Evolutionary conservation across 2,329 filamentous ascomycete species (phyloP).

Genomic region (Fusarium continuum): DNA sequence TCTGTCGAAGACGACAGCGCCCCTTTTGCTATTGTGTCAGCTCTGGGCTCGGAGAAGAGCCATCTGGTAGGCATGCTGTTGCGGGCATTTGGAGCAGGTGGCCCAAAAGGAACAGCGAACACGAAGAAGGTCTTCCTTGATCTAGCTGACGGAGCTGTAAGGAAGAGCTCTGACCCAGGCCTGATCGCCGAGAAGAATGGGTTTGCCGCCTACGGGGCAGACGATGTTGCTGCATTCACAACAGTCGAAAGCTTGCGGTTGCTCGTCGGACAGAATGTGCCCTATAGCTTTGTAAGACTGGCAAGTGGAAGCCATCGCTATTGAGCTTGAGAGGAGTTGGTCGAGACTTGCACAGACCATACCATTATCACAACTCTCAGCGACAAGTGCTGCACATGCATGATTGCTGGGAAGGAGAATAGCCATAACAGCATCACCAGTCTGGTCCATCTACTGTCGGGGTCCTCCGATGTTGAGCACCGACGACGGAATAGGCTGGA

Average conservation of each 20-base stretch:
- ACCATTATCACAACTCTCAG: not conserved
- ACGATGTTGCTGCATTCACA: constrained; percentile 84
- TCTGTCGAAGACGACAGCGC: constrained; percentile 61
- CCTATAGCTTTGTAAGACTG: constrained; percentile 85
- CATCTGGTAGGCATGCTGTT: constrained; percentile 80
- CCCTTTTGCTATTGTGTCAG: constrained; percentile 84
- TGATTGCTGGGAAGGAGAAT: not conserved
- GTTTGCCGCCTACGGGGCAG: constrained; percentile 81
- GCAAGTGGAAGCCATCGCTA: constrained; percentile 65
- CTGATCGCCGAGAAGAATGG: constrained; percentile 76
- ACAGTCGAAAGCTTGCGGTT: constrained; percentile 82
- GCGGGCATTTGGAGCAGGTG: constrained; percentile 69
- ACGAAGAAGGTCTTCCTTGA: constrained; percentile 80
- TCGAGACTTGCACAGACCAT: not conserved
- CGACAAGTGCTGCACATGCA: not conserved
- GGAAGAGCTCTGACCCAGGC: constrained; percentile 72
- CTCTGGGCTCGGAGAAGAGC: constrained; percentile 80
- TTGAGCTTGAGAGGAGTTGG: constrained; percentile 48
- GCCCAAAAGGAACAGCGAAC: constrained; percentile 47
- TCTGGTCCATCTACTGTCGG: constrained; percentile 4
- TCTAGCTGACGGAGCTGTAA: constrained; percentile 66
- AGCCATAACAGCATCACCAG: not conserved
- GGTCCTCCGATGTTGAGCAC: constrained; percentile 22
- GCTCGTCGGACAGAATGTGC: constrained; percentile 86
- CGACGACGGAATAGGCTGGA: constrained; percentile 25